Evolutionary conservation across 2,329 filamentous ascomycete species (phyloP).

Genomic region (Xylariaceae sp.): DNA sequence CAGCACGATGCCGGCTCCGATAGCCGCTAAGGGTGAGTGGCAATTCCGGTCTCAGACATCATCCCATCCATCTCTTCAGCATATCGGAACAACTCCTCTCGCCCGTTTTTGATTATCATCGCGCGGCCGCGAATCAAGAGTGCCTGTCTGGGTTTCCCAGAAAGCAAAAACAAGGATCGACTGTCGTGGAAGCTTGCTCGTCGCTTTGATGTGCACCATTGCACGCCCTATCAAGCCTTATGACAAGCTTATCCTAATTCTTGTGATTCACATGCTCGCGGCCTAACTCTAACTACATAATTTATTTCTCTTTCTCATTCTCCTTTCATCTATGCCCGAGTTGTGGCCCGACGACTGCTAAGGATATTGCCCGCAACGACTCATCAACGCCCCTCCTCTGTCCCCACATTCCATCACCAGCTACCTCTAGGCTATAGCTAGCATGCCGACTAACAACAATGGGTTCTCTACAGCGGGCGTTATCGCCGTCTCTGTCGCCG

Average conservation of each 20-base stretch:
- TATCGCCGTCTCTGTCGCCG: slow-evolving; percentile 51
- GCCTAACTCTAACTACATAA: neutral
- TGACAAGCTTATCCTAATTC: neutral
- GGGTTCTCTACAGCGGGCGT: slow-evolving; percentile 53
- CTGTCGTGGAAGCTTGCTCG: slow-evolving; percentile 18
- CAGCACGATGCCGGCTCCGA: slow-evolving; percentile 33
- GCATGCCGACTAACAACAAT: slow-evolving; percentile 55
- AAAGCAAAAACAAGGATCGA: slow-evolving; percentile 24
- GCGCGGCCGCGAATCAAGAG: slow-evolving; percentile 22
- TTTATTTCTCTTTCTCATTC: neutral
- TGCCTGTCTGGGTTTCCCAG: slow-evolving; percentile 22
- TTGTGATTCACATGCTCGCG: neutral
- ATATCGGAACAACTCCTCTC: neutral
- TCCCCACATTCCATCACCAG: neutral
- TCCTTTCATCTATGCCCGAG: neutral
- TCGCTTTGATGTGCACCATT: slow-evolving; percentile 4
- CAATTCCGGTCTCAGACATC: slow-evolving; percentile 2
- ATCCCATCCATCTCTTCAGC: neutral
- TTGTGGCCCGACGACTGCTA: neutral
- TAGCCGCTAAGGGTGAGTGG: slow-evolving; percentile 37
- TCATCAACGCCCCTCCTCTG: neutral
- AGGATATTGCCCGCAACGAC: neutral
- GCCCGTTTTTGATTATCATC: slow-evolving; percentile 20
- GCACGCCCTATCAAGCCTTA: neutral
- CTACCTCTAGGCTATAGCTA: slow-evolving; percentile 17